Evolutionary conservation across 1,139 yeast species (phyloP).

Genomic region (Candida tropicalis): DNA sequence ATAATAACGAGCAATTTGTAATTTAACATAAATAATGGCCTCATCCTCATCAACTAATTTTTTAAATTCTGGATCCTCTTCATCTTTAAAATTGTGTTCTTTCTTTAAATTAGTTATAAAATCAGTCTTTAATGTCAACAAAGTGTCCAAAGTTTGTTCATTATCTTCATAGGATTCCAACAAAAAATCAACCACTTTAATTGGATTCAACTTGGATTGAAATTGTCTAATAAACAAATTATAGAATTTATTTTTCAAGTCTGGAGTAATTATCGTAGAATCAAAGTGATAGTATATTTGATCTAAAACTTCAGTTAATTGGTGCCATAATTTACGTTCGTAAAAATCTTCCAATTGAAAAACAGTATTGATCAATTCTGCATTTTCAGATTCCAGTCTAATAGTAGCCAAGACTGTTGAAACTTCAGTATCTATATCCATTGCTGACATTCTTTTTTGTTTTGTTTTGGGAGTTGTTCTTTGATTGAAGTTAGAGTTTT

Average conservation of each 20-base stretch:
- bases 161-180: slow-evolving; percentile 50
- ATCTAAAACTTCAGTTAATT: slow-evolving; percentile 70
- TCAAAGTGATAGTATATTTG: slow-evolving; percentile 49
- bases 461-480: neutral
- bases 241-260: slow-evolving; percentile 66
- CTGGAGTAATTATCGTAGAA: slow-evolving; percentile 48
- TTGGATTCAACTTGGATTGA: slow-evolving; percentile 71
- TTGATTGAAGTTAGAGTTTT: neutral
- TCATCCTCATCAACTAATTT: slow-evolving; percentile 42
- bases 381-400: slow-evolving; percentile 63
- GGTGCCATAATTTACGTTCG: slow-evolving; percentile 81
- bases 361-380: slow-evolving; percentile 61
- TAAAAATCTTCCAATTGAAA: slow-evolving; percentile 82
- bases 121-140: slow-evolving; percentile 51
- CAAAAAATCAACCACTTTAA: slow-evolving; percentile 77
- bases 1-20: slow-evolving; percentile 77
- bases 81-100: slow-evolving; percentile 26
- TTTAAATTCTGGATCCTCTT: slow-evolving; percentile 39
- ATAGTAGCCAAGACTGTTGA: slow-evolving; percentile 70
- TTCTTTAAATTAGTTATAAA: slow-evolving; percentile 42
- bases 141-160: slow-evolving; percentile 56
- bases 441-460: slow-evolving; percentile 24
- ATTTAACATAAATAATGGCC: slow-evolving; percentile 60
- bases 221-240: slow-evolving; percentile 70
- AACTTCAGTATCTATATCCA: slow-evolving; percentile 50